Conservation (phyloP, 768 basidiomycete genomes). For the Trichaptum fuscoviolaceum region DNA sequence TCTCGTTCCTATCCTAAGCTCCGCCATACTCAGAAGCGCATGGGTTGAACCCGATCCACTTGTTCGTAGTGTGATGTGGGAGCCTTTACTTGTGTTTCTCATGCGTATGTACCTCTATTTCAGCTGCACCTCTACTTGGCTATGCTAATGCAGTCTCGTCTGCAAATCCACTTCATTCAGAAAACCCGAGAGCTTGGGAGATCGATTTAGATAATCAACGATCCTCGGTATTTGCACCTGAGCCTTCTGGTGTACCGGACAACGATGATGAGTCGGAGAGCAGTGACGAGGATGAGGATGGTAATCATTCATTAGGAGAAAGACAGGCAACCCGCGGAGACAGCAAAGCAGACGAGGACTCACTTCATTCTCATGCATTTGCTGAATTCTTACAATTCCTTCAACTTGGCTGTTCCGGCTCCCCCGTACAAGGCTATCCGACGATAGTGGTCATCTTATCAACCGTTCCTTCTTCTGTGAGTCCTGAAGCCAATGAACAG, state of each 20-base stretch:
- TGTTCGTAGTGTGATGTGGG: slow-evolving; percentile 67
- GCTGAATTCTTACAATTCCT: slow-evolving; percentile 76
- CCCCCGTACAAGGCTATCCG: slow-evolving; percentile 77
- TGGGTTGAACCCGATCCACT: slow-evolving; percentile 66
- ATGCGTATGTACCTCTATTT: slow-evolving; percentile 42
- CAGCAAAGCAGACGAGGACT: background rate
- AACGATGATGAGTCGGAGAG: slow-evolving; percentile 26
- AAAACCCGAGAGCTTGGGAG: background rate
- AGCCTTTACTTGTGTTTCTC: slow-evolving; percentile 65
- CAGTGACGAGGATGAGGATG: slow-evolving; percentile 27
- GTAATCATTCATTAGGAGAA: background rate
- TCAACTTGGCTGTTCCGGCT: slow-evolving; percentile 70
- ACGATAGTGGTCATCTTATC: slow-evolving; percentile 75
- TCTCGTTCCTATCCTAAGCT: slow-evolving; percentile 44
- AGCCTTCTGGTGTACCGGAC: slow-evolving; percentile 32
- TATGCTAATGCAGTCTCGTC: background rate
- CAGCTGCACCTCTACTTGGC: background rate
- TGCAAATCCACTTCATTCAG: background rate
- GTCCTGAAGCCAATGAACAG: slow-evolving; percentile 16
- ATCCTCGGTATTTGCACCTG: background rate
- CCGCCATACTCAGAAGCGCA: slow-evolving; percentile 58
- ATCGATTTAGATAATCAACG: background rate
- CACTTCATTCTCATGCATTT: slow-evolving; percentile 43
- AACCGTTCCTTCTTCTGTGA: slow-evolving; percentile 66
- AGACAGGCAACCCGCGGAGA: too few species aligned